Base-by-base conservation (phyloP, 768 basidiomycete species). In the Kwoniella newhampshirensis region DNA sequence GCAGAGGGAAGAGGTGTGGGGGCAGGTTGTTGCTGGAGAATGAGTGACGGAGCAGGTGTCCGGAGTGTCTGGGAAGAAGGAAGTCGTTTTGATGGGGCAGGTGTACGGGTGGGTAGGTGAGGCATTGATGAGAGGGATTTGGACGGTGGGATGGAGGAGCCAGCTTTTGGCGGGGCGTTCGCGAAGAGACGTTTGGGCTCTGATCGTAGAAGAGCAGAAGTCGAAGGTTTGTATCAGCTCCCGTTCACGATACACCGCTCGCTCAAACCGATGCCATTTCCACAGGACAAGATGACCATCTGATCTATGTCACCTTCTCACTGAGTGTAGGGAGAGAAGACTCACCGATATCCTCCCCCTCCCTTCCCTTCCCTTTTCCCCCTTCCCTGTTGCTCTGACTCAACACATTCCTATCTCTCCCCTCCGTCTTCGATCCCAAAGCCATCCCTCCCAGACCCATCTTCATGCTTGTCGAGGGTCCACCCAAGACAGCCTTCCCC, bases 321-420 rank as follows among this genome's bases (percentile, higher is more conserved):
- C n/a, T n/a, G n/a, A n/a, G n/a, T n/a, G n/a, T n/a, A n/a, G n/a
- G n/a, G n/a, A n/a, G n/a, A n/a, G n/a, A 6, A 35, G 15, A 69
- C 67, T 50, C n/a, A 73, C 71, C 71, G 28, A 73, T 67, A 30
- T 67, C 66, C n/a, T 54, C 65, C n/a, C 49, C 59, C 23, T 67
- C 68, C 43, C 64, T 66, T 13, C 44, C 64, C 15, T 49, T 55
- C 9, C 25, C 57, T 36, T 48, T 57, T 12, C 47, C 59, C 6
- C 44, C 56, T 42, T 20, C 49, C 17, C 50, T 40, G 37, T 47
- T 8, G 23, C 40, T 32, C 1, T 48, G 39, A n/a, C 32, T 25
- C 28, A 45, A 61, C 17, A 66, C 55, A 44, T 70, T 70, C 48
- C 62, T 52, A 59, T 72, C 68, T 46, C 59, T 67, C 11, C 51